Evolutionary conservation across 371 early-diverging fungal genomes (phyloP), one percentile per base, ranked within the genome.

Genomic region (Dichotomocladium elegans): DNA sequence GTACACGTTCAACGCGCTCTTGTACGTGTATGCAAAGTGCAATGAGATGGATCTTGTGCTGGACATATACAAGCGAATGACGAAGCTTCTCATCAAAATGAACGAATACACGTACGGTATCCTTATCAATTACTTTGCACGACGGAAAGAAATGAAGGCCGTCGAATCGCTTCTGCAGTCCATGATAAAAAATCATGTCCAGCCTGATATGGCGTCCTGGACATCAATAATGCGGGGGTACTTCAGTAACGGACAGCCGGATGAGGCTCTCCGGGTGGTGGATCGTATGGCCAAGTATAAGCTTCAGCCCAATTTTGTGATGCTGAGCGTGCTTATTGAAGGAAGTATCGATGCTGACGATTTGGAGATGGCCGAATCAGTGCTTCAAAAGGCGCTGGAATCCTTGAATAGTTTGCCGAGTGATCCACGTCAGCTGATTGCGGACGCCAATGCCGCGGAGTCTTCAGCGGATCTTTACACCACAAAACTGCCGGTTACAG

Each of bases 31-130:
- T 42, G 54, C 57, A 1, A 65, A 51, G n/a, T 47, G 53, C 15
- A 64, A 68, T 27, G 77, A 77, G 7, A 62, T 70, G 53, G 75
- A 74, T 15, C 66, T 60, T 27, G 65, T 72, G 25, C 45, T 74
- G 14, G 61, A 59, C 27, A 73, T 60, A 1, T 77, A 70, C 47
- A 66, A 63, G 31, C 57, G 44, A 3, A 70, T 77, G 68, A 44
- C 62, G 4, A 59, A 61, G 33, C 50, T 63, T 0, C 55, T 41
- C 34, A 57, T 70, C 30, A 57, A 60, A 25, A 49, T 61, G 45
- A 63, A 64, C 24, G 63, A 55, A 25, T 46, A 62, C 35, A 72
- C 73, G 7, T 72, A 66, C 29, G 62, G 63, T 41, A 57, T 68
- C 10, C 55, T 77, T 2, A 77, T 72, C 67, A 41, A 64, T 14